A percentile compares a stretch with the other conserved stretches of the same genome.
These are phyloP conservation scores for Trichoderma sp. DNA, from an alignment of 2,329 filamentous ascomycete genomes.

Conservation along the genomic window DNA sequence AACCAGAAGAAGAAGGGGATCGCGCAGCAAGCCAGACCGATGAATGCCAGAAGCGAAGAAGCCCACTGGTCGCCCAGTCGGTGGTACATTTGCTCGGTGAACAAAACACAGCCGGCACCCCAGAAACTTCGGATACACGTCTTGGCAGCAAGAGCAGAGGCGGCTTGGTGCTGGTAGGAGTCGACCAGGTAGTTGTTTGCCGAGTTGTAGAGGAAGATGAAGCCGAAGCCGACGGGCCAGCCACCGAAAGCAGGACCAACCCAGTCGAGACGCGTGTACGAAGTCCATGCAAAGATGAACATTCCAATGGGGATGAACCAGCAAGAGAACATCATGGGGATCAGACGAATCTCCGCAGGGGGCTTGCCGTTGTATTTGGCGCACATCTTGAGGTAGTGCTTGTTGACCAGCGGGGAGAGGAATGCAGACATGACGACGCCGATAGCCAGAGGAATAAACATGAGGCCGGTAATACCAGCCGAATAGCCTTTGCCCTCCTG, in stretches of 20 bases:
- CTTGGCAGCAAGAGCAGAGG: constrained; percentile 79
- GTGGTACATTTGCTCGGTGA: constrained; percentile 79
- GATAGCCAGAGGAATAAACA: constrained; percentile 82
- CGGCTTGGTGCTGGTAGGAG: constrained; percentile 70
- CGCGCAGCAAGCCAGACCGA: constrained; percentile 74
- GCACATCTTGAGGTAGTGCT: constrained; percentile 70
- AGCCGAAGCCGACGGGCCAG: constrained; percentile 73
- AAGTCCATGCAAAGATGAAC: constrained; percentile 63
- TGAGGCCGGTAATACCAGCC: constrained; percentile 73
- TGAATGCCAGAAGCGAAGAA: constrained; percentile 68
- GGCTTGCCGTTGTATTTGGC: constrained; percentile 68
- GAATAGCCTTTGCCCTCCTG: constrained; percentile 77
- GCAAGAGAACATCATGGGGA: constrained; percentile 79
- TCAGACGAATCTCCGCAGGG: constrained; percentile 74
- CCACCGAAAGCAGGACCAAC: constrained; percentile 72
- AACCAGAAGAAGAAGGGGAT: constrained; percentile 84
- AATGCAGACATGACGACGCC: constrained; percentile 69
- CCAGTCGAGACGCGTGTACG: constrained; percentile 67
- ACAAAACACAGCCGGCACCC: constrained; percentile 76
- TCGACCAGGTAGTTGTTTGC: constrained; percentile 73
- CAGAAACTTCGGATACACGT: constrained; percentile 78
- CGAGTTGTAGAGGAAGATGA: constrained; percentile 82
- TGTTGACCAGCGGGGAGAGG: constrained; percentile 75
- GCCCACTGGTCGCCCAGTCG: constrained; percentile 77
- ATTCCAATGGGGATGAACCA: constrained; percentile 67